phyloP scores from a whole-genome alignment of 202 grass and related monocot species.

The Carex sylvatica region DNA sequence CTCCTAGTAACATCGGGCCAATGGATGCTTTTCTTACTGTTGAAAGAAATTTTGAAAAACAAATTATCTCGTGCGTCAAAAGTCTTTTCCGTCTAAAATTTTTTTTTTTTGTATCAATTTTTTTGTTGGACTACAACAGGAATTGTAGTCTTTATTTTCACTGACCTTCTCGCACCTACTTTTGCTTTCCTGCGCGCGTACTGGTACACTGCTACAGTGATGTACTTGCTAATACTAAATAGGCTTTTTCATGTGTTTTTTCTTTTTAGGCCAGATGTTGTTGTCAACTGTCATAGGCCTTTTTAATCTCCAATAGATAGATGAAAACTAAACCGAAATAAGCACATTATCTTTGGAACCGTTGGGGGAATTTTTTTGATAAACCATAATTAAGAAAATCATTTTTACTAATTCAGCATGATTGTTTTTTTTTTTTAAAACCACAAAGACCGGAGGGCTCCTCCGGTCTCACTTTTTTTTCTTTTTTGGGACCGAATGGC shows the following conservation, averaged over 20 bases:
- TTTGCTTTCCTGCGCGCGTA: not conserved
- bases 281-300: not conserved
- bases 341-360: not conserved
- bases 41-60: not conserved
- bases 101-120: not conserved
- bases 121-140: not conserved
- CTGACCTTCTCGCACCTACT: not conserved
- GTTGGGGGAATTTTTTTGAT: no score
- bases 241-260: not conserved
- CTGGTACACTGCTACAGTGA: not conserved
- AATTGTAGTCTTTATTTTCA: not conserved
- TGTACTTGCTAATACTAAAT: not conserved
- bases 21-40: not conserved
- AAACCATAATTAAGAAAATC: no score
- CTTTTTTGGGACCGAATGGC: no score
- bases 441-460: no score
- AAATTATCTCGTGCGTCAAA: not conserved
- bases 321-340: not conserved
- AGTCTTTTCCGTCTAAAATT: not conserved
- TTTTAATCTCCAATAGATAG: not conserved
- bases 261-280: not conserved
- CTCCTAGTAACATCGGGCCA: not conserved
- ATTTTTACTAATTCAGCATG: no score
- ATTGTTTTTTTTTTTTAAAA: no score
- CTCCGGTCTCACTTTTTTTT: no score